Evolutionary conservation across 768 basidiomycete genomes (phyloP).

Genomic region (Rhizopogon vulgaris): DNA sequence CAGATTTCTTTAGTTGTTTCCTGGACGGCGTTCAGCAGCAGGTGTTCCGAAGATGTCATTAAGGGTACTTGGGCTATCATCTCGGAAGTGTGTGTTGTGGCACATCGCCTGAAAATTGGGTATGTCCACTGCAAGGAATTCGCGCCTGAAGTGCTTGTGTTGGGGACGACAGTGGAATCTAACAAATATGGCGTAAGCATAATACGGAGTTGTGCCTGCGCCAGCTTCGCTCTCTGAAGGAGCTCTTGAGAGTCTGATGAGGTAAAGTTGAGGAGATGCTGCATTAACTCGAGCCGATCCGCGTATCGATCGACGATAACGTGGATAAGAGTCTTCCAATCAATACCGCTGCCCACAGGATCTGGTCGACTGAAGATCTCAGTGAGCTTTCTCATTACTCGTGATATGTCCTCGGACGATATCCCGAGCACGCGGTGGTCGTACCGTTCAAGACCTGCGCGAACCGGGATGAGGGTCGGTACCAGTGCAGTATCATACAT

Average conservation of each 20-base stretch:
- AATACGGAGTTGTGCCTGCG: constrained; percentile 15
- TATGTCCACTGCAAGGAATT: constrained; percentile 5
- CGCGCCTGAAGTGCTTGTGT: background rate
- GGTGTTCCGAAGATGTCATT: constrained; percentile 8
- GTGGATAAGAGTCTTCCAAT: constrained; percentile 35
- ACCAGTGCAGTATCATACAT: constrained; percentile 21
- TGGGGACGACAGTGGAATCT: constrained; percentile 5
- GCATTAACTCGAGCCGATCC: constrained; percentile 36
- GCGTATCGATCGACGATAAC: constrained; percentile 35
- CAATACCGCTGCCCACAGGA: constrained; percentile 25
- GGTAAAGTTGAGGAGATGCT: constrained; percentile 26
- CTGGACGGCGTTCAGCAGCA: constrained; percentile 7
- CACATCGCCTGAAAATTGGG: constrained; percentile 5
- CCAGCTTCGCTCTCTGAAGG: constrained; percentile 3
- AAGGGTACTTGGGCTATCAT: background rate
- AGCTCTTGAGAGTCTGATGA: constrained; percentile 9
- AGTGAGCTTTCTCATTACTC: constrained; percentile 3
- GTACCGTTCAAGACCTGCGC: constrained; percentile 12
- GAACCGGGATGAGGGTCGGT: constrained; percentile 11
- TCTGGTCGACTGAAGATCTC: background rate
- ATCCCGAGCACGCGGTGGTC: constrained; percentile 13
- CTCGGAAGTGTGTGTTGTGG: constrained; percentile 7
- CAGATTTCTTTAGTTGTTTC: constrained; percentile 13
- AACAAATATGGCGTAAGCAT: constrained; percentile 10
- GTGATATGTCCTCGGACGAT: constrained; percentile 8